Percentiles rank a stretch among this genome's conserved stretches.
phyloP scores from a whole-genome alignment of 495 filamentous ascomycete genomes.

The Collariella sp. region DNA sequence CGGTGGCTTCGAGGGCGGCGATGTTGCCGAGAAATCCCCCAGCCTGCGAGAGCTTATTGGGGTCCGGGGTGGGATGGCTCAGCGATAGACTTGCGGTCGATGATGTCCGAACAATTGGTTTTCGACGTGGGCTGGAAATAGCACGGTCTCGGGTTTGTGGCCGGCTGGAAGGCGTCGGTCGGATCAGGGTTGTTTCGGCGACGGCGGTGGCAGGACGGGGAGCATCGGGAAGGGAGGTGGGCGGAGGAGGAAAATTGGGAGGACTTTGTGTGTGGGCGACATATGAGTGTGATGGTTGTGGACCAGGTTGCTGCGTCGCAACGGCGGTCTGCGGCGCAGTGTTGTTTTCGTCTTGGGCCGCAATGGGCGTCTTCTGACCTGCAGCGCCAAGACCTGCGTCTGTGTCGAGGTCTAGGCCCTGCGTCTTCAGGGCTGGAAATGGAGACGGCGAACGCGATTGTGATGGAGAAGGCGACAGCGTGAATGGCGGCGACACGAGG shows the following conservation, averaged over 20 bases:
- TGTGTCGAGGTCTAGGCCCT: neutral
- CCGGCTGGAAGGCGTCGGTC: conserved; percentile 18
- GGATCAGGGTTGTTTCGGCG: conserved; percentile 14
- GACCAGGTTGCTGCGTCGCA: neutral
- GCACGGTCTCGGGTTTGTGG: conserved; percentile 19
- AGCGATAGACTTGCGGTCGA: conserved; percentile 51
- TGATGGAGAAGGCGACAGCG: conserved; percentile 17
- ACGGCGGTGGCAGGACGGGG: neutral
- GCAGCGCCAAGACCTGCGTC: conserved; percentile 7
- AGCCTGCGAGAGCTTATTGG: conserved; percentile 61
- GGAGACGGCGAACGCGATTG: conserved; percentile 10
- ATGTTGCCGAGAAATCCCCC: conserved; percentile 70
- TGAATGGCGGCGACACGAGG: conserved; percentile 16
- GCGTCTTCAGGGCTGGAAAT: neutral
- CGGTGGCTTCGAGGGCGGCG: conserved; percentile 71
- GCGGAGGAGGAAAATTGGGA: neutral
- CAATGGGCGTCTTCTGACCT: neutral
- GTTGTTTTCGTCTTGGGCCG: neutral
- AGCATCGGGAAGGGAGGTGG: neutral
- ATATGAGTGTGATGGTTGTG: neutral
- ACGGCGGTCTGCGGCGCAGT: conserved; percentile 13
- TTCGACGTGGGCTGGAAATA: conserved; percentile 22
- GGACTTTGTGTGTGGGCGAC: neutral
- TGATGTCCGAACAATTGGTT: conserved; percentile 51
- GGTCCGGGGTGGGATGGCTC: conserved; percentile 68